Evolutionary conservation across 768 basidiomycete species (phyloP).

Genomic region (Mycena vulgaris): DNA sequence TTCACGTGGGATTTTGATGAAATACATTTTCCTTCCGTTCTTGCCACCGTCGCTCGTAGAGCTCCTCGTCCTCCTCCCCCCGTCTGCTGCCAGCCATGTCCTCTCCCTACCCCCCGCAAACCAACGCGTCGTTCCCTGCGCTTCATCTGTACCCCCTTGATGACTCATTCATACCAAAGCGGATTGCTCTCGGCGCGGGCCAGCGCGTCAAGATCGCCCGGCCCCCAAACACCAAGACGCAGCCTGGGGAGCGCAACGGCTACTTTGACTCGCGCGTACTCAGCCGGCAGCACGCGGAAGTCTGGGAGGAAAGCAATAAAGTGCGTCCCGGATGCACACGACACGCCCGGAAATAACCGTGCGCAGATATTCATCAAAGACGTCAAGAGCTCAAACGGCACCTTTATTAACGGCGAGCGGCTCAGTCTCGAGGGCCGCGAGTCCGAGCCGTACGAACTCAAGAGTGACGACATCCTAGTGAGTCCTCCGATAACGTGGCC

Average conservation of each 20-base stretch:
- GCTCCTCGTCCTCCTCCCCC: neutral
- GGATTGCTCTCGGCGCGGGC: conserved; percentile 80
- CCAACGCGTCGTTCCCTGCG: conserved; percentile 44
- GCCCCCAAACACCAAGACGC: conserved; percentile 96
- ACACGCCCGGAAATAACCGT: conserved; percentile 23
- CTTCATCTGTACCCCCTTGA: conserved; percentile 92
- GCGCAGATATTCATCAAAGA: conserved; percentile 96
- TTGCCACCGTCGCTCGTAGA: neutral
- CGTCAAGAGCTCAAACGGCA: conserved; percentile 97
- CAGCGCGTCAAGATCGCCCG: conserved; percentile 93
- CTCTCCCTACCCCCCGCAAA: conserved; percentile 17
- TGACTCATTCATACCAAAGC: conserved; percentile 94
- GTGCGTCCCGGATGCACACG: conserved; percentile 59
- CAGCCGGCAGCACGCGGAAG: conserved; percentile 95
- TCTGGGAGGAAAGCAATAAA: conserved; percentile 94
- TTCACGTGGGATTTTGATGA: conserved; percentile 27
- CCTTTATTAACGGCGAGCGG: conserved; percentile 97
- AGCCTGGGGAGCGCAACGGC: conserved; percentile 93
- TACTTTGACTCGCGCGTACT: conserved; percentile 97
- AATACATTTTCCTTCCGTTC: conserved; percentile 24
- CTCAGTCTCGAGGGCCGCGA: conserved; percentile 92
- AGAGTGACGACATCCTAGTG: conserved; percentile 96
- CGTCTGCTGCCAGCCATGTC: conserved; percentile 18
- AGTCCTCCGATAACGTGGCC: conserved; percentile 44
- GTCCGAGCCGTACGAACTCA: conserved; percentile 93